phyloP scores from a whole-genome alignment of 1,139 yeast genomes.

The Pichia sp. region DNA sequence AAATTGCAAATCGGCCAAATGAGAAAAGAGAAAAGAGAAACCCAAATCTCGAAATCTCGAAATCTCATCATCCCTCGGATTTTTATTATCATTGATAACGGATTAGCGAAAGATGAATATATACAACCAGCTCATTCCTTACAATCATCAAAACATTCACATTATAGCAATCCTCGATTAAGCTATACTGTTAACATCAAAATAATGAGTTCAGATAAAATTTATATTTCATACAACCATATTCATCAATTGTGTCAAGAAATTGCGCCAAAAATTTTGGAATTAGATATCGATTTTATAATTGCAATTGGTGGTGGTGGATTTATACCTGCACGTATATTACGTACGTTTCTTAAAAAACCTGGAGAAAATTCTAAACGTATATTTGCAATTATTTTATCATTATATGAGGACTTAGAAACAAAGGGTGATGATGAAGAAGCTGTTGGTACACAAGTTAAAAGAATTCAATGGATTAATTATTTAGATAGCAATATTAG shows the following conservation, averaged over 20 bases:
- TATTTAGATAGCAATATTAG: slow-evolving; percentile 41
- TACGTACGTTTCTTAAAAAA: slow-evolving; percentile 81
- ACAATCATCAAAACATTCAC: no score
- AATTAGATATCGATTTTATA: slow-evolving; percentile 48
- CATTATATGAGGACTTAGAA: slow-evolving; percentile 78
- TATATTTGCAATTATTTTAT: slow-evolving; percentile 88
- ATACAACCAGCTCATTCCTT: no score
- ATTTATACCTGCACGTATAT: slow-evolving; percentile 90
- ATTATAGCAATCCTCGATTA: no score
- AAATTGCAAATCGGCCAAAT: no score
- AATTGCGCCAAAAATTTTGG: slow-evolving; percentile 42
- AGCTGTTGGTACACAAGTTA: slow-evolving; percentile 73
- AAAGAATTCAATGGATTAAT: slow-evolving; percentile 95
- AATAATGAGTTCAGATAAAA: slow-evolving; percentile 27
- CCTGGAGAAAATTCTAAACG: slow-evolving; percentile 85
- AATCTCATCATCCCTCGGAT: background rate
- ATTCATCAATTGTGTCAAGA: slow-evolving; percentile 57
- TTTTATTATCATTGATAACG: no score
- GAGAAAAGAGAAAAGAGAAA: no score
- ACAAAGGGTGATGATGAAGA: slow-evolving; percentile 55
- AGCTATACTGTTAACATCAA: no score
- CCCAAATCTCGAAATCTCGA: no score
- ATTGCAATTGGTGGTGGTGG: slow-evolving; percentile 69
- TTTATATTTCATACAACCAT: slow-evolving; percentile 55
- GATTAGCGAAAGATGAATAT: no score